Conservation (phyloP, 495 filamentous ascomycete genomes). For the Tuber brumale region DNA sequence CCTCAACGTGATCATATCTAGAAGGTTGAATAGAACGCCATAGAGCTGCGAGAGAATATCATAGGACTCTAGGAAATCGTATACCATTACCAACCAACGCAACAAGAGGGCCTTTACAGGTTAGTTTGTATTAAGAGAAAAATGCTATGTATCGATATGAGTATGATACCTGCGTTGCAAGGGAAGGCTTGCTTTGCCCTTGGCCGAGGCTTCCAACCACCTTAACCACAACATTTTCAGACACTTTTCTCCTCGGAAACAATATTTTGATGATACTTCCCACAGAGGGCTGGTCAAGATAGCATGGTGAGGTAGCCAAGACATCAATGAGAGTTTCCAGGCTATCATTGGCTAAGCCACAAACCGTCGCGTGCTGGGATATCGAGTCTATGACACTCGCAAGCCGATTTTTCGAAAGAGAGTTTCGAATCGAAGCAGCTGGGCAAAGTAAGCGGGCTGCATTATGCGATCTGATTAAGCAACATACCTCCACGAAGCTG, state of each 20-base stretch:
- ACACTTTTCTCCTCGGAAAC: constrained; percentile 62
- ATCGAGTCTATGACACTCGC: constrained; percentile 34
- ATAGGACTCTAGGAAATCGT: constrained; percentile 64
- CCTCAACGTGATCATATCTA: constrained; percentile 73
- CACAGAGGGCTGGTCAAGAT: constrained; percentile 68
- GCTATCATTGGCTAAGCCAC: constrained; percentile 55
- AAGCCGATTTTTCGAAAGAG: constrained; percentile 29
- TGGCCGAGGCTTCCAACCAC: constrained; percentile 70
- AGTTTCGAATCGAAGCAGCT: constrained; percentile 35
- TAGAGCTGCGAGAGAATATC: constrained; percentile 63
- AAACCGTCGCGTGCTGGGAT: constrained; percentile 34
- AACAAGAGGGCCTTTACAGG: constrained; percentile 53
- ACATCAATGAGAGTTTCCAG: constrained; percentile 61
- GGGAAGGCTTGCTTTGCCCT: constrained; percentile 67
- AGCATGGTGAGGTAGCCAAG: constrained; percentile 54
- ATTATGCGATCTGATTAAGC: constrained; percentile 12
- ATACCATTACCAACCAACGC: constrained; percentile 73
- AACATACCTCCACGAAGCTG: constrained; percentile 26
- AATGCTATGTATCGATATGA: neutral
- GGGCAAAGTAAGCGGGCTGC: constrained; percentile 19
- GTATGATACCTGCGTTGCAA: constrained; percentile 57
- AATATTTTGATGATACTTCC: constrained; percentile 63
- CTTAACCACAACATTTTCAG: constrained; percentile 56
- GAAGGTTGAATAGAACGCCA: constrained; percentile 69
- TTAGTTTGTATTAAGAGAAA: constrained; percentile 12